Evolutionary conservation across 2,329 filamentous ascomycete genomes (phyloP), one percentile per base, ranked within the genome.

Genomic region (Podosphaera xanthii): DNA sequence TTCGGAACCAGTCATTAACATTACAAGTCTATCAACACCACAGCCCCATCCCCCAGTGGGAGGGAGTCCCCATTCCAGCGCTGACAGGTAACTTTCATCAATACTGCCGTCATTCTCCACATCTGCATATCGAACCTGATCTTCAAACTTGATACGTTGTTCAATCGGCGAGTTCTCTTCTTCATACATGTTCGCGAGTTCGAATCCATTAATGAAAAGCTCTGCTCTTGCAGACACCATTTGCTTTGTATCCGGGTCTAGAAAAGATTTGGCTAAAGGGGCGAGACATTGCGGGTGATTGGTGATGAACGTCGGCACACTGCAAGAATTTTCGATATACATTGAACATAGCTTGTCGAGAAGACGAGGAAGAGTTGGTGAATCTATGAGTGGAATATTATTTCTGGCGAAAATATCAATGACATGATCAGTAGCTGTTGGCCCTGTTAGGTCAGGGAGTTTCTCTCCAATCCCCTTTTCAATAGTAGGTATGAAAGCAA

Each of bases 21-120:
- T 98, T 44, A 88, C 84, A 58, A 98, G 74, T 58, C 92, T 77
- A 72, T 98, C 92, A 49, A 98, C 75, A 0, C 92, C 92, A 66
- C 89, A 94, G 1, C 92, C 92, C 92, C 92, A 98, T 3, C 92
- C 92, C 0, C 91, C 92, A 0, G 92, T 98, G 0, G 92, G 88
- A n/a, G 92, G 92, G 61, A 98, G 73, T 0, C 88, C 92, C 72
- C 87, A 88, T 69, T 94, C 87, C 57, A 98, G 72, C 3, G 87
- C 87, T 64, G 84, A 79, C 54, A 96, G 73, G 67, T 95, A 98
- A 66, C 80, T 85, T 72, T 94, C 85, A 67, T 73, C 75, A 10
- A 70, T 61, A 4, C 57, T 56, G 4, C 65, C 65, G 10, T 58
- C 60, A 38, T 69, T 70, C 56, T 71, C 69, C 2, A 67, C 67